Evolutionary conservation across 768 basidiomycete species (phyloP).

Genomic region (Kwoniella europaea): DNA sequence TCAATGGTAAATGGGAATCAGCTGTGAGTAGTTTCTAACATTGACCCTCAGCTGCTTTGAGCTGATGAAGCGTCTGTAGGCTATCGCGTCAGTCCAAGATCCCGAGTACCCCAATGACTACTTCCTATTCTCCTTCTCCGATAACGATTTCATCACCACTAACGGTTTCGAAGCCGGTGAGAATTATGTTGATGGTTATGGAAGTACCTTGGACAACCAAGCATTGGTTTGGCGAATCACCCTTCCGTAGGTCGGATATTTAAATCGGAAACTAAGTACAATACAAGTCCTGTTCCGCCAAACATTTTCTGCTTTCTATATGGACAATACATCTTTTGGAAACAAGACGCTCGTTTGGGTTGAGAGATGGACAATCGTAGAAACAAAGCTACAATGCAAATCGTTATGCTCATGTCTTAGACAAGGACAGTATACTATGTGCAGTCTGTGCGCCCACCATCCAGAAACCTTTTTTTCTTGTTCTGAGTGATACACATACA

Average conservation of each 20-base stretch:
- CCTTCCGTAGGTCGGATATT: constrained; percentile 57
- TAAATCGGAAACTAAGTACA: too few species aligned
- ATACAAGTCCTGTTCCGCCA: too few species aligned
- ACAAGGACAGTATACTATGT: neutral
- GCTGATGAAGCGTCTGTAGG: constrained; percentile 10
- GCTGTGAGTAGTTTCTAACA: constrained; percentile 53
- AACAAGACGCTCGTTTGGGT: neutral
- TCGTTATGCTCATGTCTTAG: too few species aligned
- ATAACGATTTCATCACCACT: constrained; percentile 69
- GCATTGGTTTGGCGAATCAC: constrained; percentile 70
- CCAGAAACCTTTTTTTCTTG: too few species aligned
- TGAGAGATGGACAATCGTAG: neutral
- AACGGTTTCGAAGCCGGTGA: constrained; percentile 64
- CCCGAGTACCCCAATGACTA: constrained; percentile 67
- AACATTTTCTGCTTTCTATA: neutral
- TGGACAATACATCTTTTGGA: neutral
- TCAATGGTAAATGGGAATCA: constrained; percentile 73
- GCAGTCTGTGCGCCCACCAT: too few species aligned
- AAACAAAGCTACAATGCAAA: neutral
- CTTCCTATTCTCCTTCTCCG: constrained; percentile 70
- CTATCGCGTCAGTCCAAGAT: constrained; percentile 66
- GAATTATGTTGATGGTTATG: constrained; percentile 63
- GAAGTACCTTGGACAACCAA: constrained; percentile 68
- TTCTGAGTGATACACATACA: too few species aligned
- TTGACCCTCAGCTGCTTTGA: neutral